Conservation (phyloP, 2,329 filamentous ascomycete species). For the Colletotrichum spinosum region DNA sequence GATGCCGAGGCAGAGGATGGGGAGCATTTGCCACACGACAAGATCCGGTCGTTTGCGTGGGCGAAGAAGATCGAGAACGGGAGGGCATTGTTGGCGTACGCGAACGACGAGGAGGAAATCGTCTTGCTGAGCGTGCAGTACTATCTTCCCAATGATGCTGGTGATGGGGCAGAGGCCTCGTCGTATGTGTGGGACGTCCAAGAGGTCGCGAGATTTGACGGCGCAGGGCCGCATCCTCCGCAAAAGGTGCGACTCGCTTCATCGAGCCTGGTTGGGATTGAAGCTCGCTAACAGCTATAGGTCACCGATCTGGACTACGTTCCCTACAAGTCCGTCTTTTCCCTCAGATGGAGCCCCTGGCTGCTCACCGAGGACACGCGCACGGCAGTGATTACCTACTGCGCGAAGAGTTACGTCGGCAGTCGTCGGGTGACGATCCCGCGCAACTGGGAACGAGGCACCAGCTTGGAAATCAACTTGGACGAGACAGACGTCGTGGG, state of each 20-base stretch:
- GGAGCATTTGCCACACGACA: conserved; percentile 40
- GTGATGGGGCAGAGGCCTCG: conserved; percentile 62
- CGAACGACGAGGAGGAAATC: conserved; percentile 62
- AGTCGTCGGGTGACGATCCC: conserved; percentile 63
- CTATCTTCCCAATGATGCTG: conserved; percentile 49
- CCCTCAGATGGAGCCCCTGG: conserved; percentile 68
- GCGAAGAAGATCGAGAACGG: conserved; percentile 55
- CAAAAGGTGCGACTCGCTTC: too few species aligned
- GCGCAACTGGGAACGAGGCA: conserved; percentile 47
- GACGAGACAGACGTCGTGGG: conserved; percentile 56
- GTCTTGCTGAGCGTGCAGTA: conserved; percentile 63
- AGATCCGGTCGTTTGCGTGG: conserved; percentile 66
- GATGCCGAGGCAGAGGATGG: conserved; percentile 47
- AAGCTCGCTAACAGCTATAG: conserved; percentile 5
- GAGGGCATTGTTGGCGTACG: conserved; percentile 61
- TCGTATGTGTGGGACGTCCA: conserved; percentile 61
- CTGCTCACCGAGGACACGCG: conserved; percentile 47
- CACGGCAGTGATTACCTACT: conserved; percentile 61
- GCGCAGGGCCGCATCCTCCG: conserved; percentile 55
- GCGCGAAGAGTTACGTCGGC: conserved; percentile 64
- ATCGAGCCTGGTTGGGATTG: too few species aligned
- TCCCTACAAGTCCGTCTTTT: conserved; percentile 61
- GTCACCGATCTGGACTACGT: conserved; percentile 59
- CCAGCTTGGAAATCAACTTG: conserved; percentile 52
- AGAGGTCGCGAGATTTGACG: conserved; percentile 63